A percentile compares a stretch with the other conserved stretches of the same genome.
phyloP scores from a whole-genome alignment of 2,329 filamentous ascomycete genomes.

The Cladosporium velox region DNA sequence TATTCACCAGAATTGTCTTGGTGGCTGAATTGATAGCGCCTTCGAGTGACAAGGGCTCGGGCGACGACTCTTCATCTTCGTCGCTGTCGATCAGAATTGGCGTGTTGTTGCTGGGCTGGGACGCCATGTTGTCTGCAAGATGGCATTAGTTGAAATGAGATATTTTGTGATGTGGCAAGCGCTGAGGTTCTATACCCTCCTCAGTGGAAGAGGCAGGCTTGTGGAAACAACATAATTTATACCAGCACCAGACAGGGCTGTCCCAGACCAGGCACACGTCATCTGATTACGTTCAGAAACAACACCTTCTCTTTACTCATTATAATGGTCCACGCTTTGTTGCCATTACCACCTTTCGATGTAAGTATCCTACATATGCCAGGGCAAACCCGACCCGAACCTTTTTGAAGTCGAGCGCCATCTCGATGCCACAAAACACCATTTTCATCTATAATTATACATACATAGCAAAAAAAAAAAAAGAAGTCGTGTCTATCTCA shows the following conservation, averaged over 20 bases:
- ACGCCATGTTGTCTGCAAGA: background rate
- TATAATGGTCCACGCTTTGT: background rate
- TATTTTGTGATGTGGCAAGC: background rate
- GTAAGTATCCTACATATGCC: background rate
- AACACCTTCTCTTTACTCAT: no score
- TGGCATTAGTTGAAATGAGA: background rate
- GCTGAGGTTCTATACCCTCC: no score
- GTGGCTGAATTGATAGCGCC: background rate
- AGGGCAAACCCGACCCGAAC: background rate
- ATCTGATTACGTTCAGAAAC: no score
- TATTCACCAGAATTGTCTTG: no score
- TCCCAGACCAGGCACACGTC: no score
- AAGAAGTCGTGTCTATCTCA: background rate
- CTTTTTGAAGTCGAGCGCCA: background rate
- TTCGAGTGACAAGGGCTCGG: background rate
- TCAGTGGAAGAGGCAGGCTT: no score
- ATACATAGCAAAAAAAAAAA: conserved; percentile 2
- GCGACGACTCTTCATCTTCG: background rate
- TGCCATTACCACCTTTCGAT: background rate
- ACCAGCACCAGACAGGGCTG: no score
- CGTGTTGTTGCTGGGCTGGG: background rate
- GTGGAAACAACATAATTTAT: no score
- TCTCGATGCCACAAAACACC: background rate
- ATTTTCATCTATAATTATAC: background rate
- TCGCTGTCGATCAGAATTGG: background rate